Conservation (phyloP, 495 filamentous ascomycete species). For the Penicillium cinerascens region DNA sequence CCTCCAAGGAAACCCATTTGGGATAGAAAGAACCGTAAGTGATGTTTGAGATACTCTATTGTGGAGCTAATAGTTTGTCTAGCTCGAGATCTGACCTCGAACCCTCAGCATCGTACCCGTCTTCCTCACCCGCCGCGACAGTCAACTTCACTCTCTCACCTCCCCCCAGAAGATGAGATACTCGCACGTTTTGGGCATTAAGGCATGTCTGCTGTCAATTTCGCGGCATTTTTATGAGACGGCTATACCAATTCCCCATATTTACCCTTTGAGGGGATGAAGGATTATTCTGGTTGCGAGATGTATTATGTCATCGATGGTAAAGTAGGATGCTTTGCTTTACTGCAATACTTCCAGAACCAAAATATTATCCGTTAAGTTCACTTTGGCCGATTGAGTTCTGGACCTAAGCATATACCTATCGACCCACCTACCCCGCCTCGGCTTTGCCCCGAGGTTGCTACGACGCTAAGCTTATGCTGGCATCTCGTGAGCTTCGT, state of each 20-base stretch:
- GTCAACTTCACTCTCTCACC: slow-evolving; percentile 10
- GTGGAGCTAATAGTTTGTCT: not conserved
- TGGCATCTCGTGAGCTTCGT: no score
- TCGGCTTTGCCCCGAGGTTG: not conserved
- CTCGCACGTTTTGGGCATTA: slow-evolving; percentile 21
- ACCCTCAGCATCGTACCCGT: slow-evolving; percentile 27
- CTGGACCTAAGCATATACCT: not conserved
- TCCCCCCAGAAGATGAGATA: slow-evolving; percentile 20
- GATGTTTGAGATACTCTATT: not conserved
- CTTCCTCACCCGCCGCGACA: slow-evolving; percentile 15
- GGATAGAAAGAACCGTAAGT: slow-evolving; percentile 22
- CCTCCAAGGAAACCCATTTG: slow-evolving; percentile 22
- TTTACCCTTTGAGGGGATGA: not conserved
- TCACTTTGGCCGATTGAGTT: not conserved
- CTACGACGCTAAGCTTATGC: no score
- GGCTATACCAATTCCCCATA: not conserved
- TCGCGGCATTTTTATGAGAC: not conserved
- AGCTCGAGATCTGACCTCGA: slow-evolving; percentile 3
- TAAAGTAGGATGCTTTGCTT: not conserved
- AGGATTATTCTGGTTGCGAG: not conserved
- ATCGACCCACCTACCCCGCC: not conserved
- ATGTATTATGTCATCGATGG: not conserved
- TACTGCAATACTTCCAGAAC: not conserved
- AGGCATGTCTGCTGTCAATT: not conserved
- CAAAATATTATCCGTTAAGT: not conserved